Conservation (phyloP, 192 early-diverging fungal genomes). For the Coemansia sp. region DNA sequence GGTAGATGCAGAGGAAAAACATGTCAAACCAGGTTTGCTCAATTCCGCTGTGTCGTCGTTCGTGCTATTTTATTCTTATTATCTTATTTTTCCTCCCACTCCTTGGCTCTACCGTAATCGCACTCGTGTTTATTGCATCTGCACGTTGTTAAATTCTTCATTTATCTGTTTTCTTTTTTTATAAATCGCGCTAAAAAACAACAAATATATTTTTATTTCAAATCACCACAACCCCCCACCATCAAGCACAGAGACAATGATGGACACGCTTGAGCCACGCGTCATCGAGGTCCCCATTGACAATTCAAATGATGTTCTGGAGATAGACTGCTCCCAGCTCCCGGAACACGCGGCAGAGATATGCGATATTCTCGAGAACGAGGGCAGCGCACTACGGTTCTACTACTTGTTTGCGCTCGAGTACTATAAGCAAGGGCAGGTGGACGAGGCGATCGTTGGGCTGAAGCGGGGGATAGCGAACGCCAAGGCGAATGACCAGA, state of each 20-base stretch:
- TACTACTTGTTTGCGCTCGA: constrained; percentile 75
- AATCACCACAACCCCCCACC: not conserved
- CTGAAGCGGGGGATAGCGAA: constrained; percentile 59
- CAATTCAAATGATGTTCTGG: constrained; percentile 67
- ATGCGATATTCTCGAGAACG: constrained; percentile 69
- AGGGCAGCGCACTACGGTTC: constrained; percentile 62
- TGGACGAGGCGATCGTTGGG: constrained; percentile 61
- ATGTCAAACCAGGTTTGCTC: not conserved
- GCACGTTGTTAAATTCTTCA: not conserved
- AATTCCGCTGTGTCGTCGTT: not conserved
- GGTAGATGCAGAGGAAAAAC: no score
- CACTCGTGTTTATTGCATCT: not conserved
- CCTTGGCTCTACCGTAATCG: not conserved
- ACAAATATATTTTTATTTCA: no score
- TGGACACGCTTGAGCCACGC: constrained; percentile 16
- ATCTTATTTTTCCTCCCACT: not conserved
- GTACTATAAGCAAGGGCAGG: constrained; percentile 68
- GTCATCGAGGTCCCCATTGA: constrained; percentile 65
- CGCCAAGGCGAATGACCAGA: constrained; percentile 41
- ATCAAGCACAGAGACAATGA: not conserved
- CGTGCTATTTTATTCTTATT: not conserved
- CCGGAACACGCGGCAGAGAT: constrained; percentile 61
- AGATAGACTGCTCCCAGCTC: constrained; percentile 66
- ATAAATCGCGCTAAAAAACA: no score
- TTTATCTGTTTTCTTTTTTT: constrained; percentile 1